These are phyloP conservation scores for Microcyclospora tardicrescens DNA, from an alignment of 2,329 filamentous ascomycete species.

Conservation along the genomic window DNA sequence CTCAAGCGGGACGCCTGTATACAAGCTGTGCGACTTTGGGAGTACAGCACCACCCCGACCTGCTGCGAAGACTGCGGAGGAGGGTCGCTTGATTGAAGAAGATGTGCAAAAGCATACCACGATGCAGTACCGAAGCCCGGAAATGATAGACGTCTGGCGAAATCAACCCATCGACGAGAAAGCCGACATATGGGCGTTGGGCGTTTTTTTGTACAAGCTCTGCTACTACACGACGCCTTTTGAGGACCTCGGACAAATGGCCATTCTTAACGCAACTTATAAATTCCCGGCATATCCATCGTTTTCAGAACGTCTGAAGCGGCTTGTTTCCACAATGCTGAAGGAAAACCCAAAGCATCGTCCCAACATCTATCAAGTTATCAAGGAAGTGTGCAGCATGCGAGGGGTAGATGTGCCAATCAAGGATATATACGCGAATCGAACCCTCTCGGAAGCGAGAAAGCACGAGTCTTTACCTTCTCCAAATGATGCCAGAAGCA, in stretches of 20 bases:
- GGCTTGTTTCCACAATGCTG: constrained; percentile 85
- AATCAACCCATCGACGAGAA: constrained; percentile 97
- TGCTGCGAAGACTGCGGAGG: constrained; percentile 72
- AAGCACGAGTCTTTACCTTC: constrained; percentile 47
- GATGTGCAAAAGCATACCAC: constrained; percentile 96
- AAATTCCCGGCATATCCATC: constrained; percentile 77
- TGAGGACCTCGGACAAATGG: constrained; percentile 93
- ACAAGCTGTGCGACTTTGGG: constrained; percentile 98
- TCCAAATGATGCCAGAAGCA: constrained; percentile 29
- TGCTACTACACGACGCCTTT: constrained; percentile 99
- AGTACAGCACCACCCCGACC: constrained; percentile 74
- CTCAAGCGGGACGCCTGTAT: constrained; percentile 50
- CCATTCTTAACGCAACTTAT: constrained; percentile 90
- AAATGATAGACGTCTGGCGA: constrained; percentile 97
- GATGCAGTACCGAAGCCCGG: constrained; percentile 90
- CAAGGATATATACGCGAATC: constrained; percentile 52
- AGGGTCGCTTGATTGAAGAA: constrained; percentile 88
- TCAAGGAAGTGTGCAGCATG: constrained; percentile 79
- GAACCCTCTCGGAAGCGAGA: constrained; percentile 52
- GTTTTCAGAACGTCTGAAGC: constrained; percentile 83
- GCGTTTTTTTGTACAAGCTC: constrained; percentile 90
- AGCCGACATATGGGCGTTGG: constrained; percentile 94
- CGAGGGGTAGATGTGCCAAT: constrained; percentile 73
- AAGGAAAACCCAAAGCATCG: constrained; percentile 65
- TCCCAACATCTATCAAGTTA: constrained; percentile 88